A percentile compares a stretch with the other conserved stretches of the same genome.
These are phyloP conservation scores for Erigeron philadelphicus DNA, from an alignment of 140 eudicot genomes.

Conservation along the genomic window DNA sequence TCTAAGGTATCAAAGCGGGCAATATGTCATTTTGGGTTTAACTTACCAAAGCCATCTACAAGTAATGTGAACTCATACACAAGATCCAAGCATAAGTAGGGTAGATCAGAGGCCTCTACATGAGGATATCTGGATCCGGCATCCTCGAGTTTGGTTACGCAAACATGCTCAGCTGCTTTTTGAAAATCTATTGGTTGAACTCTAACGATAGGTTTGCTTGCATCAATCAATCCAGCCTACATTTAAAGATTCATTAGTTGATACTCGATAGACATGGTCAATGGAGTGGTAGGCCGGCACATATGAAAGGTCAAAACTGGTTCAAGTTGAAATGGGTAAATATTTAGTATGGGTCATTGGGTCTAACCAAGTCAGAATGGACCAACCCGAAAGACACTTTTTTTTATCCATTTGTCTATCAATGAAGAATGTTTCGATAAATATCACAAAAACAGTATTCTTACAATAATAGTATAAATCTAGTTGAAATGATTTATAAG, in stretches of 20 bases:
- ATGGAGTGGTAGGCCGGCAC: too few species aligned
- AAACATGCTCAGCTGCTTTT: slow-evolving; percentile 60
- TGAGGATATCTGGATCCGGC: slow-evolving; percentile 44
- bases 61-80: slow-evolving; percentile 73
- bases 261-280: background rate
- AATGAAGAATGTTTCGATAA: too few species aligned
- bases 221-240: slow-evolving; percentile 64
- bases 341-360: too few species aligned
- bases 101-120: slow-evolving; percentile 50
- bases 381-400: too few species aligned
- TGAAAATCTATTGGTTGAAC: slow-evolving; percentile 56
- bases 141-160: slow-evolving; percentile 44
- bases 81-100: slow-evolving; percentile 78
- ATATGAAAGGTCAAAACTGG: too few species aligned
- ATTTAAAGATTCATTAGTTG: background rate
- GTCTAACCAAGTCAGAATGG: too few species aligned
- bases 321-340: too few species aligned
- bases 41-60: slow-evolving; percentile 95
- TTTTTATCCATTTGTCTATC: too few species aligned
- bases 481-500: too few species aligned
- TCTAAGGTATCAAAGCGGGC: background rate
- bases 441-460: too few species aligned
- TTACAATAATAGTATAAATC: too few species aligned
- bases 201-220: slow-evolving; percentile 40
- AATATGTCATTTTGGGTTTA: background rate